Percentiles rank a stretch among this genome's conserved stretches.
Evolutionary conservation across 768 basidiomycete genomes (phyloP).

Genomic region (Mrakia hoshinonis): DNA sequence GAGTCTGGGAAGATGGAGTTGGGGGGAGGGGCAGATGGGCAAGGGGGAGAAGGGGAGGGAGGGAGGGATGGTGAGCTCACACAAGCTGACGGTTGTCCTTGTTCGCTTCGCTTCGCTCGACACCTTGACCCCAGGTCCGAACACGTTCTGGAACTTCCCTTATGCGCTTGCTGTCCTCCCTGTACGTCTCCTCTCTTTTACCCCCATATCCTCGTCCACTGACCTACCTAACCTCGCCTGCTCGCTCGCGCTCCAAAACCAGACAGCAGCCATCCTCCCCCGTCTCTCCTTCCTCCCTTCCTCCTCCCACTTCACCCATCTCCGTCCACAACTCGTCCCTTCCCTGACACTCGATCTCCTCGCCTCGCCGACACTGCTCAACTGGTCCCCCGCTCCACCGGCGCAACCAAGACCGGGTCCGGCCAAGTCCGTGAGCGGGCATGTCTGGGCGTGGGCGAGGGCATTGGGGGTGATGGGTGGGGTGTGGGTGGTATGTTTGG

Average conservation of each 20-base stretch:
- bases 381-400: background rate
- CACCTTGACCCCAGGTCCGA: background rate
- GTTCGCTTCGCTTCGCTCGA: too few relatives aligned
- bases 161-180: background rate
- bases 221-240: background rate
- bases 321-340: background rate
- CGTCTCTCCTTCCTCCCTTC: background rate
- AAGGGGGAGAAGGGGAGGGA: too few relatives aligned
- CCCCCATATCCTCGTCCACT: background rate
- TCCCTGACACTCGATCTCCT: background rate
- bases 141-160: background rate
- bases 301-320: background rate
- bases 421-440: background rate
- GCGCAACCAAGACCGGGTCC: background rate
- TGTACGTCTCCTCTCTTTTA: background rate
- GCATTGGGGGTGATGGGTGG: background rate
- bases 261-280: background rate
- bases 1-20: too few relatives aligned
- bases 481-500: background rate
- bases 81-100: too few relatives aligned
- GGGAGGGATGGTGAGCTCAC: too few relatives aligned
- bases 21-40: too few relatives aligned
- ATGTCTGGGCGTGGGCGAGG: background rate
- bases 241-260: background rate
- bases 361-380: background rate